A percentile compares a stretch with the other conserved stretches of the same genome.
phyloP scores from a whole-genome alignment of 73 alveolate genomes.

The Tetrahymena malaccensis region DNA sequence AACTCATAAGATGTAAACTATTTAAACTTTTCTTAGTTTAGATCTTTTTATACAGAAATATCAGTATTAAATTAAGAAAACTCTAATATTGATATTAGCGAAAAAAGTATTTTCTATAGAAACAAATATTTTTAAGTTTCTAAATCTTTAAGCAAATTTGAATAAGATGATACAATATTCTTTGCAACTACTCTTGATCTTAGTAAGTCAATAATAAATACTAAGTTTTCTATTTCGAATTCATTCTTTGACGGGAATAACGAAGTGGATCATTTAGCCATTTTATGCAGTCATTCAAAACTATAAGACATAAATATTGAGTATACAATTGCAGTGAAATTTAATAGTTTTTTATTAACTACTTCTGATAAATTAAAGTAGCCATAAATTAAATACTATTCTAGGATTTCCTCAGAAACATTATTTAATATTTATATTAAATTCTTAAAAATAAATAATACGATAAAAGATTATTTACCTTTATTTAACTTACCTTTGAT shows the following conservation, averaged over 20 bases:
- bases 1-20: background rate
- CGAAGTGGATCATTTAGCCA: background rate
- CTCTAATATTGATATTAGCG: background rate
- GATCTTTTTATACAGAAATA: background rate
- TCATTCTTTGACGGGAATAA: background rate
- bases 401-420: background rate
- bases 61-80: background rate
- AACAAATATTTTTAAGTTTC: background rate
- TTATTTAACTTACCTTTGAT: background rate
- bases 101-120: background rate
- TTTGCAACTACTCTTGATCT: background rate
- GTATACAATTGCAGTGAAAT: background rate
- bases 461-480: background rate
- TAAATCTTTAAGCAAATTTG: background rate
- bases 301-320: background rate
- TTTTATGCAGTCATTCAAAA: background rate
- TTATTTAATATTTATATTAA: background rate
- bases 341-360: background rate
- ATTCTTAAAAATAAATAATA: background rate
- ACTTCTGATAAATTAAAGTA: background rate
- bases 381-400: background rate
- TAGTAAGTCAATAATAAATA: background rate
- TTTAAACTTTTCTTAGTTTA: background rate
- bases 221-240: background rate
- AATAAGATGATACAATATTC: background rate